Base-by-base conservation (phyloP, 495 filamentous ascomycete genomes). In the Neurospora sp. region DNA sequence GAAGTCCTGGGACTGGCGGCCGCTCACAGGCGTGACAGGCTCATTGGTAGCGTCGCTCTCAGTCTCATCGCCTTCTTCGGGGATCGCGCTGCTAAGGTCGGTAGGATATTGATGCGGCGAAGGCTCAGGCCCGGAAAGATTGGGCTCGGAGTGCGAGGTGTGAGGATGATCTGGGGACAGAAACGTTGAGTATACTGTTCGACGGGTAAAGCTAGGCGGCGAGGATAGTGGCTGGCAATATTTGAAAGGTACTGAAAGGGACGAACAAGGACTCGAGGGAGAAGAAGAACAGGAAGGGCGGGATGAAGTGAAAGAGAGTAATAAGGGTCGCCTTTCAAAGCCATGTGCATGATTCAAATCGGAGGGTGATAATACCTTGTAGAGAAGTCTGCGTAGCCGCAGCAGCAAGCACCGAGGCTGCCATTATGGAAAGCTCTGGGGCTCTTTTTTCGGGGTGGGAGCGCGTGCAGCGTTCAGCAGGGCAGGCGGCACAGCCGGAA, bases 1-100 rank as follows among this genome's bases (percentile, higher is more conserved):
- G 69, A 86, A 85, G 75, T 86, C 84, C 73, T 81, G 83, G 70
- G 84, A 86, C 72, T 84, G 83, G 73, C 84, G 84, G 72, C 82
- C 81, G 78, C 84, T 86, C 39, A 83, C 79, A 35, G 84, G 84
- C 3, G 84, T 86, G 74, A 81, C 80, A 53, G 84, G 84, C 68
- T 86, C 84, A 76, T 82, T 85, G 42, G 79, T 70, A 37, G 80
- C 80, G 59, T 86, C 84, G 73, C 83, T 85, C 45, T 83, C 80
- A 3, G 84, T 83, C 76, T 86, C 84, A 76, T 84, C 82, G 73
- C 81, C 79, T 71, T 84, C 84, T 77, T 86, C 84, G 73, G 82
- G 79, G 70, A 85, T 85, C 61, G 84, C 78, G 40, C 74, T 76
- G 17, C 81, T 75, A 9, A 83, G 76, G 27, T 86, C 84, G 73